Base-by-base conservation (phyloP, 148 eudicot genomes). In the Rhododendron molle region DNA sequence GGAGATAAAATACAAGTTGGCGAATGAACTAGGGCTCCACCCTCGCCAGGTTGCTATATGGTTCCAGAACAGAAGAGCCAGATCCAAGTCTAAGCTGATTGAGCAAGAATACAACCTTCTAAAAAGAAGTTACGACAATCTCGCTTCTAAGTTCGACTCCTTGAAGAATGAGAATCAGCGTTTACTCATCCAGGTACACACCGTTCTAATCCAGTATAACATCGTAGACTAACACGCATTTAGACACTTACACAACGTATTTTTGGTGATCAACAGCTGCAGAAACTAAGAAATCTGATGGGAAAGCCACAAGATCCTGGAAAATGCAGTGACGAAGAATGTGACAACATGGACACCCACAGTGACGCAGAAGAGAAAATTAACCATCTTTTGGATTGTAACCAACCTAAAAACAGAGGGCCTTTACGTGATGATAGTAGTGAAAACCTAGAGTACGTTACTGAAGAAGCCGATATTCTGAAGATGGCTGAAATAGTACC, bases 41-140 rank as follows among this genome's bases (percentile, higher is more conserved):
- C 94, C 95, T 2, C 91, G 90, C 5, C 95, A 93, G 72, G 90
- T 93, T 6, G 92, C 92, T 30, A 90, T 93, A 49, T 93, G 95
- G 94, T 92, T 92, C 86, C 94, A 92, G 89, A 93, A 92, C 86
- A 89, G 84, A 79, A 85, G 94, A 84, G 94, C 93, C 10, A 79
- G 92, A 58, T 91, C 89, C 49, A 92, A 93, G 86, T 90, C 93
- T 2, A 92, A 92, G 92, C 88, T 90, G 85, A 83, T 90, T 74
- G 91, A 90, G 89, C 86, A 49, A 40, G 96, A 93, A 4, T 92
- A 92, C 83, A 80, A 32, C 34, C 11, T 85, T 26, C 86, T 93
- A 3, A 92, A 88, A 78, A 85, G 77, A 21, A 85, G 83, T 28
- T 92, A 91, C 38, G 89, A 93, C 72, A 60, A 11, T 32, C 88